Base-by-base conservation (phyloP, 2,329 filamentous ascomycete genomes). In the Microcyclosporella mali region DNA sequence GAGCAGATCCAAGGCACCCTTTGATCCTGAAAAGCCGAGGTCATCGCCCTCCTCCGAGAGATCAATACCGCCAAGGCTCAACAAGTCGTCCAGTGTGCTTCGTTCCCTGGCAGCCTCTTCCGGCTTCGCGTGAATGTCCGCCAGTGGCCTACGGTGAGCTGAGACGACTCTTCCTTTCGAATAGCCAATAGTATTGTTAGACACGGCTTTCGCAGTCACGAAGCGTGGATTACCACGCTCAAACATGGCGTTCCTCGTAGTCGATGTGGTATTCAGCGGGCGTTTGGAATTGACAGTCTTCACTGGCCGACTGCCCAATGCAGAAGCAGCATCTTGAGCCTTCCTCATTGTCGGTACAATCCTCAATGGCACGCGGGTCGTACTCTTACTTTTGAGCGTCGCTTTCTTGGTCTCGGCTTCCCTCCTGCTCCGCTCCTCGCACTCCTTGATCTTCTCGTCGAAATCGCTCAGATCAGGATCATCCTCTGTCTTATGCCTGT, bases 101-200 rank as follows among this genome's bases (percentile, higher is more conserved):
- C 38, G 45, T 11, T 49, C 49, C 27, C 29, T 38, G 15, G 47
- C 43, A 6, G 36, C 29, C 19, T 45, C 40, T 15, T 9, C 45
- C 19, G 38, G 43, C 29, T 46, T 46, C 18, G 47, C 36, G 35
- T 56, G 51, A 14, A 56, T 51, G 4, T 39, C 41, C 7, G 52
- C 46, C 1, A 61, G 46, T 4, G 60, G 59, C 7, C 46, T 47
- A 9, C 58, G 52, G 3, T 72, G 50, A 18, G 64, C 63, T 15
- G 71, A 71, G 2, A 73, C 68, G 9, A 70, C 68, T 27, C 86
- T 78, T 27, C 89, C 88, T 62, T 84, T 87, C 43, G 78, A 85
- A 61, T 94, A 95, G 12, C 89, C 89, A 32, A 95, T 75, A 0
- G 88, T 95, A 42, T 80, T 89, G 50, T 82, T 79, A 1, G 88